phyloP scores from a whole-genome alignment of 2,329 filamentous ascomycete genomes.

The Aspergillus brunneoviolaceus region DNA sequence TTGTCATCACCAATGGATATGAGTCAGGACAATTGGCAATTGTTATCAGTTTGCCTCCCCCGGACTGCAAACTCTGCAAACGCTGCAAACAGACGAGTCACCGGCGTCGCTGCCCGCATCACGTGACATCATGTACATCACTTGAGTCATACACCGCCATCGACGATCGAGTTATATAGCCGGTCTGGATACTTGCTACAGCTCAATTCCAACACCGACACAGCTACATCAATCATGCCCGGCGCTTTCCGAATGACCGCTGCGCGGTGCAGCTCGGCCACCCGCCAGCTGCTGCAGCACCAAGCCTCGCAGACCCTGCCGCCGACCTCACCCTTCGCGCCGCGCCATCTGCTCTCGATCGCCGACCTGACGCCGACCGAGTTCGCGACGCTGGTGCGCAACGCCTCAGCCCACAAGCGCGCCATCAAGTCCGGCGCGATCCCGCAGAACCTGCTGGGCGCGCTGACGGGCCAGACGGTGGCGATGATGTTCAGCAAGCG shows the following conservation, averaged over 20 bases:
- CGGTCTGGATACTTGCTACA: not conserved
- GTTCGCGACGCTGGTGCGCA: slow-evolving; percentile 76
- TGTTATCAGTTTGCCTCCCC: not conserved
- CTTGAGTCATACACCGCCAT: not conserved
- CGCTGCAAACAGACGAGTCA: not conserved
- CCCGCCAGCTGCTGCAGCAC: slow-evolving; percentile 29
- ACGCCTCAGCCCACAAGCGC: slow-evolving; percentile 74
- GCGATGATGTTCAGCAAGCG: slow-evolving; percentile 98
- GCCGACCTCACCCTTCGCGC: slow-evolving; percentile 58
- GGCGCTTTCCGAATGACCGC: slow-evolving; percentile 28
- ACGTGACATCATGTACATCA: not conserved
- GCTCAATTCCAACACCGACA: not conserved
- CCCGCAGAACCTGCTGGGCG: slow-evolving; percentile 58
- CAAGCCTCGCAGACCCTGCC: slow-evolving; percentile 40
- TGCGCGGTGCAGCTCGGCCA: slow-evolving; percentile 19
- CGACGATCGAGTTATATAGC: not conserved
- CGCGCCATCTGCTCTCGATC: slow-evolving; percentile 89
- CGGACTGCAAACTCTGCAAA: not conserved
- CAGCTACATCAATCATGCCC: slow-evolving; percentile 23
- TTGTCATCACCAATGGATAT: not conserved
- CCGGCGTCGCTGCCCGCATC: not conserved
- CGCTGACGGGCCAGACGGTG: slow-evolving; percentile 74
- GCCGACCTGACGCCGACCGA: slow-evolving; percentile 78
- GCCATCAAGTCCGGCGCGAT: slow-evolving; percentile 69
- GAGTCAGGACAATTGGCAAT: not conserved